Percentiles rank a stretch among this genome's conserved stretches.
Evolutionary conservation across 257 asterid genomes (phyloP).

Genomic region (Fraxinus quadrangulata): DNA sequence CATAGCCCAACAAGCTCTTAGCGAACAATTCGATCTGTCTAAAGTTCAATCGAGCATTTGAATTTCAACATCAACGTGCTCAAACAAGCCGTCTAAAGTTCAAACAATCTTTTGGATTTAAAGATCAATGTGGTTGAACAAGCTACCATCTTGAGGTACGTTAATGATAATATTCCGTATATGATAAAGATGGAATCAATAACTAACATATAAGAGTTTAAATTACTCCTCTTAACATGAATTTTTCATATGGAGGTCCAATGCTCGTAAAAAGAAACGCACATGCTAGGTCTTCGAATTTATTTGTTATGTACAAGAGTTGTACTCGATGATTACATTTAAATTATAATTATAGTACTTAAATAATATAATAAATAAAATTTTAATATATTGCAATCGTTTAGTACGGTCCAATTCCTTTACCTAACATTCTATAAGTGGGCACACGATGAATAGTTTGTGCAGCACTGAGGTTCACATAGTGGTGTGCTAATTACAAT

Average conservation of each 20-base stretch:
- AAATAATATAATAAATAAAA: too few species aligned
- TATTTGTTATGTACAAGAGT: too few species aligned
- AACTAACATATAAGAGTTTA: too few species aligned
- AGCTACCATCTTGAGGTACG: too few species aligned
- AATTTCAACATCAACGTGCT: neutral
- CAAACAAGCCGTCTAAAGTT: neutral
- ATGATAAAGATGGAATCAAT: too few species aligned
- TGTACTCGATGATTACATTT: too few species aligned
- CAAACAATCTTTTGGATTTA: neutral
- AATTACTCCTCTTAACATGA: neutral
- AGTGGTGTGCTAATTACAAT: neutral
- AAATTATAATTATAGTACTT: too few species aligned
- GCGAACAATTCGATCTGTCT: too few species aligned
- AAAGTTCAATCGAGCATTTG: neutral
- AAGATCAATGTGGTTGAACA: neutral
- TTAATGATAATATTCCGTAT: too few species aligned
- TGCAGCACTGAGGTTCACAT: slow-evolving; percentile 7
- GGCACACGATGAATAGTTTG: neutral
- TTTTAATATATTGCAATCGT: neutral
- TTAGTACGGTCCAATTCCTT: neutral
- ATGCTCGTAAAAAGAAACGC: too few species aligned
- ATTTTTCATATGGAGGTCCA: too few species aligned
- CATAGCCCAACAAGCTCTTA: neutral
- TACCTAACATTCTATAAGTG: slow-evolving; percentile 2
- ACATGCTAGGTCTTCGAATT: too few species aligned